A percentile compares a stretch with the other conserved stretches of the same genome.
Conservation (phyloP, 2,329 filamentous ascomycete genomes). For the Zymoseptoria crescenta region DNA sequence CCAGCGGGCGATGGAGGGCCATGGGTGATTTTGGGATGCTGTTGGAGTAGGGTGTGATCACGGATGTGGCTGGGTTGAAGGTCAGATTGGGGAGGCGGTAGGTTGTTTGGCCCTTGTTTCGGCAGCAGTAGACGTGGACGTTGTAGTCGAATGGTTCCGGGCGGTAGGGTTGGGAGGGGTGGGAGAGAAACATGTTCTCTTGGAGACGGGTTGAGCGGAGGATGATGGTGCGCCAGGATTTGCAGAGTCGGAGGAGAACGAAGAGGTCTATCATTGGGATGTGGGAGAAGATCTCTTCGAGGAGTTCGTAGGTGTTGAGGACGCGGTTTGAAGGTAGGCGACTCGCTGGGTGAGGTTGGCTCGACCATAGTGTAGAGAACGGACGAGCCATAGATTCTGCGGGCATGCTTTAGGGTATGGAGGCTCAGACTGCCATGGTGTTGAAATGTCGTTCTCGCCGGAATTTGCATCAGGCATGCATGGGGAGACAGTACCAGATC, state of each 20-base stretch:
- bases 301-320: slow-evolving; percentile 9
- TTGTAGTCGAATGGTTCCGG: slow-evolving; percentile 2
- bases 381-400: background rate
- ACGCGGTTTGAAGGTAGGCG: background rate
- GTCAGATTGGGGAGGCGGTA: background rate
- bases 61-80: slow-evolving; percentile 3
- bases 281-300: slow-evolving; percentile 7
- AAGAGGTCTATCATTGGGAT: slow-evolving; percentile 5
- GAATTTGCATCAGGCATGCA: too few relatives aligned
- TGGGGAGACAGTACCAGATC: too few relatives aligned
- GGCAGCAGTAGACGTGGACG: background rate
- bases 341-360: background rate
- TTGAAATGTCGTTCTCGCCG: background rate
- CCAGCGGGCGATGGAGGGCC: slow-evolving; percentile 1
- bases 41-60: background rate
- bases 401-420: too few relatives aligned
- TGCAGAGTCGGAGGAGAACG: slow-evolving; percentile 2
- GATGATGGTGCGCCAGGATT: slow-evolving; percentile 4
- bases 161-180: background rate
- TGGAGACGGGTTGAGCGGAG: slow-evolving; percentile 1
- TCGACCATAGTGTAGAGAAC: background rate
- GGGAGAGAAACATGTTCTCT: slow-evolving; percentile 3
- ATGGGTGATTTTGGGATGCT: background rate
- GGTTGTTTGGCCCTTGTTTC: slow-evolving; percentile 1
- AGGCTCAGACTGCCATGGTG: background rate